phyloP scores from a whole-genome alignment of 192 early-diverging fungal genomes.

The Chytriomyces sp. region DNA sequence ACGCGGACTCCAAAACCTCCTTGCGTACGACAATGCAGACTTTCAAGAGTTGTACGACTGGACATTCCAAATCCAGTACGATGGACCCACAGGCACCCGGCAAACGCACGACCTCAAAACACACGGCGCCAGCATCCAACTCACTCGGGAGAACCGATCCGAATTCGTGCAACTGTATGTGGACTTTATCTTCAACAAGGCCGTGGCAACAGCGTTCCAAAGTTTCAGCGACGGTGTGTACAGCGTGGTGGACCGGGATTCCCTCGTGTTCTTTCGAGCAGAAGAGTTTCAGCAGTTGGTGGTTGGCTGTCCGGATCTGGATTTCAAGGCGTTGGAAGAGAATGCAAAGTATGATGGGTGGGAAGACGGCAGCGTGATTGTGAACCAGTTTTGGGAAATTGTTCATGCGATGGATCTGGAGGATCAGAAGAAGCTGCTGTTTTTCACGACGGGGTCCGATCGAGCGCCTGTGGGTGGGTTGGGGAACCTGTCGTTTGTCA shows the following conservation, averaged over 20 bases:
- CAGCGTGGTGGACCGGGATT: conserved; percentile 85
- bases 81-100: conserved; percentile 62
- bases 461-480: conserved; percentile 88
- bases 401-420: conserved; percentile 82
- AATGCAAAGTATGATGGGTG: conserved; percentile 86
- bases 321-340: conserved; percentile 75
- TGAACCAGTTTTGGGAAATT: conserved; percentile 82
- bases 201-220: conserved; percentile 71
- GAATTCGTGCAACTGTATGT: conserved; percentile 84
- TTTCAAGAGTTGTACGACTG: conserved; percentile 59
- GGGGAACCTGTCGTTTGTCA: conserved; percentile 82
- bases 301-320: conserved; percentile 82
- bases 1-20: conserved; percentile 73
- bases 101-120: conserved; percentile 70
- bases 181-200: conserved; percentile 76
- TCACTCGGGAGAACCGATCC: conserved; percentile 75
- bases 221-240: conserved; percentile 87
- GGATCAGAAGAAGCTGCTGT: conserved; percentile 83
- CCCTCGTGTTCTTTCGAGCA: conserved; percentile 79
- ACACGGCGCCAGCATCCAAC: conserved; percentile 62
- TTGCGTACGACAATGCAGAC: conserved; percentile 33
- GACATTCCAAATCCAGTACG: conserved; percentile 80
- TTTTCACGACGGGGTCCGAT: conserved; percentile 90
- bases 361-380: conserved; percentile 51
- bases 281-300: conserved; percentile 90